Evolutionary conservation across 768 basidiomycete genomes (phyloP).

Genomic region (Calocera viscosa): DNA sequence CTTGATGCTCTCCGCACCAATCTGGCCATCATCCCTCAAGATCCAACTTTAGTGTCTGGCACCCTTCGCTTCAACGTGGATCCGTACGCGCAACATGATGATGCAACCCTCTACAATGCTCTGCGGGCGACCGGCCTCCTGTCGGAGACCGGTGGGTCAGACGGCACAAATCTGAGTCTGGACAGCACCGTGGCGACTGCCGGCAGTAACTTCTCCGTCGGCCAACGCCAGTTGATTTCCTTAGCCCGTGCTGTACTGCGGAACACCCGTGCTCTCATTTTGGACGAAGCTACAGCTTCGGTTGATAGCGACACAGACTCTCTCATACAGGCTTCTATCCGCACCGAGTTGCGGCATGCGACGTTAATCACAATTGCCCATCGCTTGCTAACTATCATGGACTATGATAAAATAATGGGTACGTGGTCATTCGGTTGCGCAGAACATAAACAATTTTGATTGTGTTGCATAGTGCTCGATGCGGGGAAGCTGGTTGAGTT

Average conservation of each 20-base stretch:
- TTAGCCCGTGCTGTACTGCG: conserved; percentile 48
- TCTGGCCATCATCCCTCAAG: conserved; percentile 48
- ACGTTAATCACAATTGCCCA: conserved; percentile 53
- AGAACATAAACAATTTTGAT: neutral
- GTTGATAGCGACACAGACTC: conserved; percentile 47
- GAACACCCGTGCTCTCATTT: conserved; percentile 41
- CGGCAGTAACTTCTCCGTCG: conserved; percentile 40
- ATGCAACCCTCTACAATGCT: conserved; percentile 39
- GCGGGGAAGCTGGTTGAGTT: conserved; percentile 46
- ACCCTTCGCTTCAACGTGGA: conserved; percentile 47
- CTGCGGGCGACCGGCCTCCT: conserved; percentile 37
- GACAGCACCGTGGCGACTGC: conserved; percentile 36
- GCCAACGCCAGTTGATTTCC: conserved; percentile 50
- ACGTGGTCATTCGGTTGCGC: neutral
- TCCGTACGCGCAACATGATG: conserved; percentile 45
- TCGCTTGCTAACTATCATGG: conserved; percentile 46
- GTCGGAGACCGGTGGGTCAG: conserved; percentile 20
- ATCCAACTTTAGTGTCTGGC: conserved; percentile 44
- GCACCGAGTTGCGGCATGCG: conserved; percentile 32
- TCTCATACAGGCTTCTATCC: conserved; percentile 44
- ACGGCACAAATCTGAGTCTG: conserved; percentile 27
- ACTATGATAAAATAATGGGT: conserved; percentile 47
- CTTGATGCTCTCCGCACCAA: conserved; percentile 43
- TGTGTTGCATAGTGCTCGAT: conserved; percentile 26
- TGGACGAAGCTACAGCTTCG: conserved; percentile 43